Percentiles rank a stretch among this genome's conserved stretches.
Conservation (phyloP, 192 early-diverging fungal species). For the Irineochytrium annulatum region DNA sequence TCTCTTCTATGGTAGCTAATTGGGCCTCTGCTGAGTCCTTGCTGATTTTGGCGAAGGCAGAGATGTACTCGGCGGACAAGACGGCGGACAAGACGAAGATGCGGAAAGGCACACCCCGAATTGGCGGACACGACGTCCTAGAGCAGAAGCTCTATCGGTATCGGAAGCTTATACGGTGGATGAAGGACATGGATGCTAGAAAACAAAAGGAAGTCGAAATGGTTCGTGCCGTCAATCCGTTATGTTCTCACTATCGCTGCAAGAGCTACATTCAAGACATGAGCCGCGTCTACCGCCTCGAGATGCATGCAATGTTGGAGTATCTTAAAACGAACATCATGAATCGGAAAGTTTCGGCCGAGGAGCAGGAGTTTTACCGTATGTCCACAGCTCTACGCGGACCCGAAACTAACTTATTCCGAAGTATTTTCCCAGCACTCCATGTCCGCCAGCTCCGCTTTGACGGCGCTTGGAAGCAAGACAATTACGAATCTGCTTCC, state of each 20-base stretch:
- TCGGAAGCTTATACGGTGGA: conserved; percentile 43
- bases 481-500: background rate
- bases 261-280: conserved; percentile 42
- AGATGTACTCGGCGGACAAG: background rate
- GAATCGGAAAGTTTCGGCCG: conserved; percentile 16
- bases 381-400: conserved; percentile 1
- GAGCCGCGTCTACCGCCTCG: conserved; percentile 31
- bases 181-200: conserved; percentile 48
- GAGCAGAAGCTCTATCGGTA: conserved; percentile 45
- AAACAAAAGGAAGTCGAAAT: conserved; percentile 55
- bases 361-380: conserved; percentile 15
- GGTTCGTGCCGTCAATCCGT: conserved; percentile 25
- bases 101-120: conserved; percentile 13
- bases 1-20: background rate
- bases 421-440: background rate
- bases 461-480: background rate
- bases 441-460: background rate
- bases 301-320: conserved; percentile 46
- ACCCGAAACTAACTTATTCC: background rate
- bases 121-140: conserved; percentile 37
- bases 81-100: conserved; percentile 8
- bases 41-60: too few relatives aligned
- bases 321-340: conserved; percentile 27
- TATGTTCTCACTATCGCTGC: background rate
- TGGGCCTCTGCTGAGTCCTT: background rate